A percentile compares a stretch with the other conserved stretches of the same genome.
Conservation (phyloP, 768 basidiomycete species). For the Tricholoma furcatifolium region DNA sequence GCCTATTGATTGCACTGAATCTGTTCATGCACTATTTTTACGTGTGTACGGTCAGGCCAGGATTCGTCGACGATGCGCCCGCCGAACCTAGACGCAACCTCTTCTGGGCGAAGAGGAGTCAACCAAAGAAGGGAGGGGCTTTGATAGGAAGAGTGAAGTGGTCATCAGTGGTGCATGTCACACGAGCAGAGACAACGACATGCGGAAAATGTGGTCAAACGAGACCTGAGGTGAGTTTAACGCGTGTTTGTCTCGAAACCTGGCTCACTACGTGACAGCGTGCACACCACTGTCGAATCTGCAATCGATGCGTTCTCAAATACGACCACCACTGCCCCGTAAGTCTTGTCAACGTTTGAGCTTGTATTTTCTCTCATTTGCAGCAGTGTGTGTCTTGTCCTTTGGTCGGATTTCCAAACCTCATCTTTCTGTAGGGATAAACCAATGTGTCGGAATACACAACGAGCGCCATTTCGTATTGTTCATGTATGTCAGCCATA, state of each 20-base stretch:
- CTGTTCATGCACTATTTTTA: slow-evolving; percentile 83
- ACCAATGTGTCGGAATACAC: slow-evolving; percentile 94
- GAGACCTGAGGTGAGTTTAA: slow-evolving; percentile 72
- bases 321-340: slow-evolving; percentile 92
- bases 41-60: slow-evolving; percentile 77
- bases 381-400: slow-evolving; percentile 37
- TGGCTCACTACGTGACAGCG: slow-evolving; percentile 47
- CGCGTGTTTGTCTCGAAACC: not conserved
- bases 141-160: slow-evolving; percentile 48
- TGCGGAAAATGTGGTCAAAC: slow-evolving; percentile 68
- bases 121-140: slow-evolving; percentile 21
- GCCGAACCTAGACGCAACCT: slow-evolving; percentile 36
- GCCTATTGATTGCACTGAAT: slow-evolving; percentile 76
- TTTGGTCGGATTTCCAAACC: not conserved
- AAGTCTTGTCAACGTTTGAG: slow-evolving; percentile 31
- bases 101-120: slow-evolving; percentile 56
- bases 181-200: slow-evolving; percentile 51
- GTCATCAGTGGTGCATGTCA: slow-evolving; percentile 49
- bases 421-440: slow-evolving; percentile 65
- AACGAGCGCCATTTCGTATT: slow-evolving; percentile 96
- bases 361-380: slow-evolving; percentile 6
- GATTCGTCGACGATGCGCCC: slow-evolving; percentile 67
- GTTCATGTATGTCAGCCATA: slow-evolving; percentile 70
- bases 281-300: slow-evolving; percentile 91
- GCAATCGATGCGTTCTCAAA: slow-evolving; percentile 85